Conservation (phyloP, 208 protist genomes). For the Leishmania aethiopica region DNA sequence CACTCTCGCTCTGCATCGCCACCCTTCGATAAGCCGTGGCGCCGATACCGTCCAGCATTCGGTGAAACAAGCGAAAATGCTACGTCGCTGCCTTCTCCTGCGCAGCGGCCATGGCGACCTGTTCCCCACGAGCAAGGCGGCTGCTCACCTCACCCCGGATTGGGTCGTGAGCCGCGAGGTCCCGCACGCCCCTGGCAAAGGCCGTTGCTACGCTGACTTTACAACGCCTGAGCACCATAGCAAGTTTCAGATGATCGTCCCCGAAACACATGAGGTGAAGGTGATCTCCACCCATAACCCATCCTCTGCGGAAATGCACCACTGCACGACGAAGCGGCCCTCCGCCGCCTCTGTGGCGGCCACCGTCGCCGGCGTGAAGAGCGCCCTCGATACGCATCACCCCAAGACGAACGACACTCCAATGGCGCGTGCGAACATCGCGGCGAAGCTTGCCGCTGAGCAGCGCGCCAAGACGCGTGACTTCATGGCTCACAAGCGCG, state of each 20-base stretch:
- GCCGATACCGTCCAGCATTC: neutral
- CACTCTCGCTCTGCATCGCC: neutral
- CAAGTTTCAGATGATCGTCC: conserved; percentile 52
- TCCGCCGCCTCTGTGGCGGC: conserved; percentile 26
- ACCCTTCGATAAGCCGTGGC: neutral
- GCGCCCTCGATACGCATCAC: conserved; percentile 26
- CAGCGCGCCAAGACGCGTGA: conserved; percentile 61
- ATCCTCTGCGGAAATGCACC: conserved; percentile 16
- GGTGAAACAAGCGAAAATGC: conserved; percentile 16
- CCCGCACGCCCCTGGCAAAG: conserved; percentile 53
- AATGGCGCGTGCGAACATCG: conserved; percentile 72
- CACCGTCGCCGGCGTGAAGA: conserved; percentile 42
- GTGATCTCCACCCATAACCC: conserved; percentile 25
- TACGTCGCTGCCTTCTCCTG: conserved; percentile 31
- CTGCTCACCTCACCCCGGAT: conserved; percentile 56
- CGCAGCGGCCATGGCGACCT: conserved; percentile 74
- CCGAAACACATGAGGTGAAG: conserved; percentile 40
- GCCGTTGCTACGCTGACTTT: conserved; percentile 56
- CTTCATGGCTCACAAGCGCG: conserved; percentile 47
- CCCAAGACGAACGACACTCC: conserved; percentile 41
- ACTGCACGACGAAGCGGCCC: conserved; percentile 37
- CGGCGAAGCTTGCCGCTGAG: conserved; percentile 56
- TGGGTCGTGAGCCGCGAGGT: conserved; percentile 64
- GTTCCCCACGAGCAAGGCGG: conserved; percentile 84
- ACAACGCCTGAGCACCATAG: conserved; percentile 37